A percentile compares a stretch with the other conserved stretches of the same genome.
phyloP scores from a whole-genome alignment of 2,329 filamentous ascomycete genomes.

The Cladosporium sp. region DNA sequence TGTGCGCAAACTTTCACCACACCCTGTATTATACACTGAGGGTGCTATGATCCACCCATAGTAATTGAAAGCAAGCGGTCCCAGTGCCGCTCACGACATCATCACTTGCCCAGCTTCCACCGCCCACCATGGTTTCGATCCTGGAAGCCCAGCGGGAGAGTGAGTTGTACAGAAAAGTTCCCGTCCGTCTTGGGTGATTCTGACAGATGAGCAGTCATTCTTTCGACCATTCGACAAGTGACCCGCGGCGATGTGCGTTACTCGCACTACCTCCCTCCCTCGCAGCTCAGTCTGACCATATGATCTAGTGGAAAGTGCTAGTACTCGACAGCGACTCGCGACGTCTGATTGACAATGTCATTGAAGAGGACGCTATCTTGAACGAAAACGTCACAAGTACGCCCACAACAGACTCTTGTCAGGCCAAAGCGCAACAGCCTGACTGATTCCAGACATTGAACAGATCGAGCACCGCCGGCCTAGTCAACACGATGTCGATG shows the following conservation, averaged over 20 bases:
- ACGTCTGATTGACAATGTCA: conserved; percentile 83
- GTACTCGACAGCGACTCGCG: conserved; percentile 80
- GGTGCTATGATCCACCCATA: conserved; percentile 4
- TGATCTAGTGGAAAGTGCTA: conserved; percentile 85
- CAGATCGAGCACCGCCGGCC: conserved; percentile 82
- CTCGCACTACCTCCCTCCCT: neutral
- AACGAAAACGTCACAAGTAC: conserved; percentile 93
- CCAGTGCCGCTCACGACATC: neutral
- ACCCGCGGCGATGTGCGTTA: conserved; percentile 64
- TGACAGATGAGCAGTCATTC: conserved; percentile 55
- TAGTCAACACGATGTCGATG: conserved; percentile 84
- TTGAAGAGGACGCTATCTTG: conserved; percentile 94
- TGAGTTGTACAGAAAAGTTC: conserved; percentile 37
- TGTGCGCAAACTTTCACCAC: neutral
- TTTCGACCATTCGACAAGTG: conserved; percentile 70
- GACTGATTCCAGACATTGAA: conserved; percentile 71
- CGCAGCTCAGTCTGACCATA: conserved; percentile 18
- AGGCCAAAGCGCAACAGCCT: conserved; percentile 19
- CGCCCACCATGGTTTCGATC: conserved; percentile 69
- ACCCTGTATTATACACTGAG: neutral
- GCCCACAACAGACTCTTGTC: conserved; percentile 26
- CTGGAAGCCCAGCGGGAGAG: conserved; percentile 79
- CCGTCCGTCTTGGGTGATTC: neutral
- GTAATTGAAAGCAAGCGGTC: neutral
- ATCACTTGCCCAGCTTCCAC: neutral